Base-by-base conservation (phyloP, 2,329 filamentous ascomycete species). In the Lecanosticta acicola region DNA sequence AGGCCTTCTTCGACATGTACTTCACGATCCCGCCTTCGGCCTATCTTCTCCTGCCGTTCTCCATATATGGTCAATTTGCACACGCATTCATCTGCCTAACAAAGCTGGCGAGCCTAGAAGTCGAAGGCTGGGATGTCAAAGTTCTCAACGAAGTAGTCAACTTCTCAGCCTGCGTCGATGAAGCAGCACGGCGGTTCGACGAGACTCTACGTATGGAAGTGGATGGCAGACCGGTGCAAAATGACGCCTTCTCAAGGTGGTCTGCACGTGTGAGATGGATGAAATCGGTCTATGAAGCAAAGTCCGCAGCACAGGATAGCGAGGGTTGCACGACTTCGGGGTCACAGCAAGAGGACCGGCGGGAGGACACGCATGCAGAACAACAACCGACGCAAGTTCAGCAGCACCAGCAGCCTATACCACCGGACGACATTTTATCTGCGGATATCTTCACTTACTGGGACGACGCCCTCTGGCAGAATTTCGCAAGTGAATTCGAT, bases 221-320 rank as follows among this genome's bases (percentile, higher is more conserved):
- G 3, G 60, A 63, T 24, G 60, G 59, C 5, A 44, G 61, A 8
- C 32, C 39, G 2, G 40, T 62, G 45, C 51, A 59, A 24, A 63
- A 63, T 41, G 55, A 62, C 11, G 47, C 50, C n/a, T 62, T 64
- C 45, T 41, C 36, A n/a, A 58, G 58, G 35, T 64, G 60, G 60
- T 50, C 57, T 4, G 45, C 55, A 5, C 51, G 57, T 3, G 32
- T 61, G 2, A 47, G 57, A 11, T 62, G 53, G 49, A 58, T 61
- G 55, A 57, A 57, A 45, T 46, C 47, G 7, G 46, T 61, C 4
- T 63, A 58, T 42, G 56, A 61, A 13, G 36, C 53, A 3, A 56
- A 57, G 29, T 57, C 54, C 26, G 34, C 44, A 7, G 21, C 20
- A n/a, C 44, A 49, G 10, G 29, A 24, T 3, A 36, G 32, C 17